Evolutionary conservation across 108 stramenopile genomes (phyloP).

Genomic region (Pseudonitzschia pungens): DNA sequence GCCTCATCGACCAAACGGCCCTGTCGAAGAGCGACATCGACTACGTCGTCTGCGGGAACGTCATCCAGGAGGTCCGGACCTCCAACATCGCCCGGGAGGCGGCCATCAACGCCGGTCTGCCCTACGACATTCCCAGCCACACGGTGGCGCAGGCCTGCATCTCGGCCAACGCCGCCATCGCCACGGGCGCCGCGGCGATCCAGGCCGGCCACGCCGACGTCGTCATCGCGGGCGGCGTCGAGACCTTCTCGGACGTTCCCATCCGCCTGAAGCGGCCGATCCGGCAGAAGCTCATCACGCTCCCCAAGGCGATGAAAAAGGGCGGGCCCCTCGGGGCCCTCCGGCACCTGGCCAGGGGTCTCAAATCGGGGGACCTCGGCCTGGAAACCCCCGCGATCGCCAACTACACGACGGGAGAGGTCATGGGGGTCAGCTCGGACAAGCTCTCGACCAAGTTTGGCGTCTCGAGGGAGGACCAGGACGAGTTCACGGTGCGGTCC

Average conservation of each 20-base stretch:
- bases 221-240: slow-evolving; percentile 93
- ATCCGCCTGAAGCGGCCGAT: slow-evolving; percentile 88
- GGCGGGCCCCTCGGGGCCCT: slow-evolving; percentile 79
- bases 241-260: slow-evolving; percentile 96
- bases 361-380: slow-evolving; percentile 86
- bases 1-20: slow-evolving; percentile 92
- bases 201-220: slow-evolving; percentile 89
- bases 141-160: slow-evolving; percentile 98
- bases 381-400: slow-evolving; percentile 98
- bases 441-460: slow-evolving; percentile 94
- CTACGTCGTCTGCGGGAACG: slow-evolving; percentile 93
- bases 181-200: slow-evolving; percentile 92
- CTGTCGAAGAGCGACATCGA: slow-evolving; percentile 87
- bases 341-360: slow-evolving; percentile 84
- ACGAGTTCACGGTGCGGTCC: slow-evolving; percentile 91
- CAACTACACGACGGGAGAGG: slow-evolving; percentile 98
- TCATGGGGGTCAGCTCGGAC: slow-evolving; percentile 98
- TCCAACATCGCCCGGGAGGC: slow-evolving; percentile 96
- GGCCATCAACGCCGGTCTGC: slow-evolving; percentile 95
- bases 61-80: slow-evolving; percentile 93
- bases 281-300: slow-evolving; percentile 90
- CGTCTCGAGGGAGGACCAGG: slow-evolving; percentile 91
- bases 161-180: slow-evolving; percentile 93
- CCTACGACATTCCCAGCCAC: slow-evolving; percentile 86
- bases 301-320: slow-evolving; percentile 96